Evolutionary conservation across 2,329 filamentous ascomycete genomes (phyloP).

Genomic region (Thelonectria olida): DNA sequence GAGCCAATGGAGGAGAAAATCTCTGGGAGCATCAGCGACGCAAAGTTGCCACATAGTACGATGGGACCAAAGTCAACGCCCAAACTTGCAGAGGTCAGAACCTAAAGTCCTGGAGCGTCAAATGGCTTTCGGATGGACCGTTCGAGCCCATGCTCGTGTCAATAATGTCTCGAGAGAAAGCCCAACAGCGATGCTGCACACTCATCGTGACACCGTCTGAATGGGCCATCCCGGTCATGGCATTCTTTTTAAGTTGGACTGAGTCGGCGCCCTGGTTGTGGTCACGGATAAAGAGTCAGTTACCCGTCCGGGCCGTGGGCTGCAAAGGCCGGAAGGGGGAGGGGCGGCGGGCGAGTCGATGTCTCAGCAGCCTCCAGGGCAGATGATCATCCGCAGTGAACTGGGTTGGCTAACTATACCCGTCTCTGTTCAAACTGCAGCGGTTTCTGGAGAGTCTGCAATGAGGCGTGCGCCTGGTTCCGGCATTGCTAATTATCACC

Average conservation of each 20-base stretch:
- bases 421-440: too few relatives aligned
- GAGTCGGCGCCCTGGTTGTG: neutral
- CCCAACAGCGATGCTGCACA: too few relatives aligned
- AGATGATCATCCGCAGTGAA: too few relatives aligned
- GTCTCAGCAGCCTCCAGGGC: neutral
- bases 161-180: too few relatives aligned
- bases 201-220: neutral
- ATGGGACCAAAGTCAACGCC: neutral
- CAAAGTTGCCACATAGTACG: neutral
- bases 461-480: too few relatives aligned
- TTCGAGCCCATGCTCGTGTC: neutral
- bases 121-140: neutral
- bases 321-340: constrained; percentile 7
- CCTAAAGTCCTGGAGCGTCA: neutral
- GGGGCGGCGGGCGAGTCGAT: neutral
- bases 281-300: neutral
- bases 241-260: neutral
- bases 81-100: neutral
- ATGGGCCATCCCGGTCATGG: neutral
- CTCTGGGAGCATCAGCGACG: too few relatives aligned
- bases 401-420: too few relatives aligned
- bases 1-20: too few relatives aligned
- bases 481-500: too few relatives aligned
- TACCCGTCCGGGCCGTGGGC: neutral
- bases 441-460: too few relatives aligned